Base-by-base conservation (phyloP, 1,284 basidiomycete genomes). In the Rhodotorula sp. region DNA sequence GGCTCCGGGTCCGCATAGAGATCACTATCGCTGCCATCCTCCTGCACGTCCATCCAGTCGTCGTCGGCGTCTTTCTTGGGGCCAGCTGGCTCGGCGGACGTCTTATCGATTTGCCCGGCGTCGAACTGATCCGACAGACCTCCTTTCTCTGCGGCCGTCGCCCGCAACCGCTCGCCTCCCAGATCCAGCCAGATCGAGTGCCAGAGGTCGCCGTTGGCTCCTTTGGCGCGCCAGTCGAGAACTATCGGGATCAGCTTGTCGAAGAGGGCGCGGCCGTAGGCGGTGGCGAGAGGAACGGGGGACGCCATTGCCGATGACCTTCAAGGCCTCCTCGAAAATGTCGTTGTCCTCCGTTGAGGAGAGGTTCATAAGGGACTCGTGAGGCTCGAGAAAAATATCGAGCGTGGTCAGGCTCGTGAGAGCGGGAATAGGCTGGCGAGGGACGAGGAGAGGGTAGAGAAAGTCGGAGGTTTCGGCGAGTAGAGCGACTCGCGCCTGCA, bases 291-390 rank as follows among this genome's bases (percentile, higher is more conserved):
- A 9, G 59, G 58, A 37, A 68, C n/a, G 1, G 62, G 48, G 62
- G 13, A 68, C 67, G 16, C 67, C 67, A 31, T 68, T 68, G 7
- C 67, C 67, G 53, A 64, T 57, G 22, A 68, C 18, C 2, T 57
- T 44, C n/a, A 55, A 31, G 28, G 15, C 11, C 15, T 54, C 52
- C 44, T 59, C 57, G 37, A 48, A 47, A 64, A 40, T 40, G 64
- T 69, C 51, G 62, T 20, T 20, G 7, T 13, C 40, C 28, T 10
- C 30, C 15, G 51, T n/a, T 11, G 34, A 26, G 59, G 46, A 47
- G 44, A 62, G 48, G 28, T 28, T 2, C 2, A 3, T 1, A 37
- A 59, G 51, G 20, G 59, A 22, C 3, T 47, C 6, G 11, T n/a
- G 20, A 2, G 11, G 2, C 22, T 20, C 11, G 28, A 61, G 28